These are phyloP conservation scores for Pythium periplocum DNA, from an alignment of 352 stramenopile species.

Conservation along the genomic window DNA sequence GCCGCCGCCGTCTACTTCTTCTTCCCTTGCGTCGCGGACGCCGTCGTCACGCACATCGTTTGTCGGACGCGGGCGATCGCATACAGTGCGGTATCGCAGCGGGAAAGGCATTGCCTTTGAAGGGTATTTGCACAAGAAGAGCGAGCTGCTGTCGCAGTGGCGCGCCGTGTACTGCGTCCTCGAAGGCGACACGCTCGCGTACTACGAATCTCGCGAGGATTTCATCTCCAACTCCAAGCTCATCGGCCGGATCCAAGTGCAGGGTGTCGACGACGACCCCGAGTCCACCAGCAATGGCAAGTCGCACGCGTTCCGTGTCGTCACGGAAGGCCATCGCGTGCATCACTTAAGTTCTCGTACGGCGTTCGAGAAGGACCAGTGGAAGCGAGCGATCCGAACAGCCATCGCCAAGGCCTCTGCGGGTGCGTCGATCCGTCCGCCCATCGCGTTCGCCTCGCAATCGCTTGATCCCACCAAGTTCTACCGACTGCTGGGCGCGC, in stretches of 20 bases:
- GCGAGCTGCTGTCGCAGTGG: conserved; percentile 67
- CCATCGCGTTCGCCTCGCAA: conserved; percentile 72
- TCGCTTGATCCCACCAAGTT: conserved; percentile 63
- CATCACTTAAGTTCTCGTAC: conserved; percentile 74
- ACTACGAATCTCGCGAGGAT: conserved; percentile 77
- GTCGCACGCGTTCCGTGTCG: conserved; percentile 57
- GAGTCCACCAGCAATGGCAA: conserved; percentile 31
- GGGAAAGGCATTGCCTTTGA: conserved; percentile 74
- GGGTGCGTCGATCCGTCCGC: conserved; percentile 4
- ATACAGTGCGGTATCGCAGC: conserved; percentile 64
- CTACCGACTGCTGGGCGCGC: conserved; percentile 57
- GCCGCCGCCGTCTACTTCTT: background rate
- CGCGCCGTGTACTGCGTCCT: conserved; percentile 72
- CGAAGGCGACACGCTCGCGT: conserved; percentile 70
- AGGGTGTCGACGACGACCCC: conserved; percentile 56
- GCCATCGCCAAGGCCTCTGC: conserved; percentile 39
- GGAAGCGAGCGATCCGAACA: conserved; percentile 71
- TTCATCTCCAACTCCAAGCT: conserved; percentile 80
- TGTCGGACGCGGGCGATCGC: conserved; percentile 34
- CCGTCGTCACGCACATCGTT: background rate
- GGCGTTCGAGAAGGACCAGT: conserved; percentile 77
- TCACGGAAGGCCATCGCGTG: conserved; percentile 59
- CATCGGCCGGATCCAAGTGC: conserved; percentile 66
- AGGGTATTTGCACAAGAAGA: conserved; percentile 83
- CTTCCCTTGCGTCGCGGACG: background rate